Conservation (phyloP, 208 protist species). For the Crithidia thermophila region DNA sequence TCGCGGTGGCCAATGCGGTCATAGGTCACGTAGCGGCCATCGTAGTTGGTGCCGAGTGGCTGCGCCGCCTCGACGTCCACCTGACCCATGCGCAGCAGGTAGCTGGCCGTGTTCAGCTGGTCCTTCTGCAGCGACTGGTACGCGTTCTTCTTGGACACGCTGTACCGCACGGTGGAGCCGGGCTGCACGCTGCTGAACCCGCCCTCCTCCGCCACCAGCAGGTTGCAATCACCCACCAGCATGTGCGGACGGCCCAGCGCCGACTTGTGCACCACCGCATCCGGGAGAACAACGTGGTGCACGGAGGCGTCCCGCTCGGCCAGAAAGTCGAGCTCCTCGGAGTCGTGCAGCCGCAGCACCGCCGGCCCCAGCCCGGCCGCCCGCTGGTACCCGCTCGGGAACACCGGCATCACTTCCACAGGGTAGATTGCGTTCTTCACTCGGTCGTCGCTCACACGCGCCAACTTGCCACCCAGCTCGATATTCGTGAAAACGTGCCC, state of each 20-base stretch:
- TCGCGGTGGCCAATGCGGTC: conserved; percentile 61
- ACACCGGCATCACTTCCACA: conserved; percentile 77
- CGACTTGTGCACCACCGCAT: conserved; percentile 42
- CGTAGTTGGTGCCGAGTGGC: conserved; percentile 35
- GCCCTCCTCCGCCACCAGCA: conserved; percentile 62
- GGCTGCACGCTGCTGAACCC: conserved; percentile 24
- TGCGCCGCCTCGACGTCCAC: conserved; percentile 18
- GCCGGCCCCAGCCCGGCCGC: conserved; percentile 28
- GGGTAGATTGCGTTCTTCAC: conserved; percentile 61
- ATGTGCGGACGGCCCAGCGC: conserved; percentile 55
- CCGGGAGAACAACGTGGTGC: conserved; percentile 69
- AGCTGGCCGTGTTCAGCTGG: conserved; percentile 70
- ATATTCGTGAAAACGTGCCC: conserved; percentile 57
- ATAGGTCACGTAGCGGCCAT: conserved; percentile 68
- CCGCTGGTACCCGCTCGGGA: conserved; percentile 50
- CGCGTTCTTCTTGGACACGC: conserved; percentile 59
- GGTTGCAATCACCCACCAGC: conserved; percentile 66
- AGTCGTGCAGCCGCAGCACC: conserved; percentile 19
- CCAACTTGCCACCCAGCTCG: conserved; percentile 42
- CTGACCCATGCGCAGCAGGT: conserved; percentile 47
- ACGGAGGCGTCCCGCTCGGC: conserved; percentile 53
- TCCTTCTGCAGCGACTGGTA: conserved; percentile 67
- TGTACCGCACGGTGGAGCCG: conserved; percentile 42
- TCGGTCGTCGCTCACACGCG: conserved; percentile 41
- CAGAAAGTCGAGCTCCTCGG: conserved; percentile 43